Base-by-base conservation (phyloP, 2,329 filamentous ascomycete genomes). In the Chrysoporthe austroafricana region DNA sequence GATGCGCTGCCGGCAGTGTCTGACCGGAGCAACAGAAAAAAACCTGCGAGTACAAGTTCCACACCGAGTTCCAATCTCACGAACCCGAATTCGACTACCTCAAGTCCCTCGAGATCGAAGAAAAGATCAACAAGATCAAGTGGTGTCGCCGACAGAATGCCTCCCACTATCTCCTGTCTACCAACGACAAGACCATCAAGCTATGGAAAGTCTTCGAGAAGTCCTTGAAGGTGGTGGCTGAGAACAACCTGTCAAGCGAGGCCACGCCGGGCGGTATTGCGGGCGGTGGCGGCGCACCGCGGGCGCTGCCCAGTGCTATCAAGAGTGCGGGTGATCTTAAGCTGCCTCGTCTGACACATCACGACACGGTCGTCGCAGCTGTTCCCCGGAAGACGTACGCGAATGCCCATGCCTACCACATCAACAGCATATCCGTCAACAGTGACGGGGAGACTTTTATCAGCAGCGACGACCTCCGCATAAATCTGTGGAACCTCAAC, bases 61-160 rank as follows among this genome's bases (percentile, higher is more conserved):
- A 99, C 81, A 99, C 96, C 79, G 96, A 99, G 79, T 99, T 99
- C 76, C 96, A 99, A 84, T 99, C 96, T 75, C 96, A 99, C 83
- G 96, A 99, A 79, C 96, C 96, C 71, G 96, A 99, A 81, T 99
- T 99, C 81, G 96, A 99, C 81, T 99, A 99, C 80, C 88, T 99
- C 73, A 99, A 99, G 83, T 99, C 96, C 44, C 87, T 99, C 74
- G 96, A 99, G 82, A 99, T 99, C 77, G 96, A 99, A 86, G 96
- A 99, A 82, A 99, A 99, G 85, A 99, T 99, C 87, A 99, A 99
- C 87, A 99, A 99, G 86, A 99, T 99, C 84, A 99, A 98, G 82
- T 99, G 96, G 96, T 99, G 96, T 81, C 90, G 92, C 77, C 91
- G 96, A 81, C 95, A 98, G 82, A 99, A 99, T 85, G 92, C 95